These are phyloP conservation scores for Diversispora eburnea DNA, from an alignment of 192 early-diverging fungal species.

Conservation along the genomic window DNA sequence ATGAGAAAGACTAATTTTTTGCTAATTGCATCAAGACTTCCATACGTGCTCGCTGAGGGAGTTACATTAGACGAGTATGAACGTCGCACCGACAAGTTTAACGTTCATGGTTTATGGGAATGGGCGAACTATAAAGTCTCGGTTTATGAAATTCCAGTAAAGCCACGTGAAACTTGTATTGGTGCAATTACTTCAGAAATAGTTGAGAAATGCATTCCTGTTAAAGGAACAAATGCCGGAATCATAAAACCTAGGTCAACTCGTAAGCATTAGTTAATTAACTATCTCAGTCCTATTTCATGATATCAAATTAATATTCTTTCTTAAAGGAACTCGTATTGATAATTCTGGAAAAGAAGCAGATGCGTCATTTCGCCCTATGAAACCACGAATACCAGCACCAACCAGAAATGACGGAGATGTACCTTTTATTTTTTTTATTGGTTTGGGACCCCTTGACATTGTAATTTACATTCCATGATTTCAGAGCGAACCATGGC, in stretches of 20 bases:
- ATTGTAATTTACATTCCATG: background rate
- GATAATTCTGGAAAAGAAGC: background rate
- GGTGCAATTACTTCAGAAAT: too few species aligned
- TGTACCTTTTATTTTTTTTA: background rate
- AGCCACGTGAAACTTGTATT: background rate
- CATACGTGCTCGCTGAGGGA: background rate
- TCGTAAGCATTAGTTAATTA: constrained; percentile 9
- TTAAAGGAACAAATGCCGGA: background rate
- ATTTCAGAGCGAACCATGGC: constrained; percentile 3
- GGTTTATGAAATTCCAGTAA: too few species aligned
- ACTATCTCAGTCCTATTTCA: background rate
- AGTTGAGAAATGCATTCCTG: too few species aligned
- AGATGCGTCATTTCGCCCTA: constrained; percentile 1
- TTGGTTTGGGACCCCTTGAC: background rate
- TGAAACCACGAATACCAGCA: background rate
- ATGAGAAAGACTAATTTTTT: background rate
- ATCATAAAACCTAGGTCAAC: background rate
- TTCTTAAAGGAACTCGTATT: constrained; percentile 6
- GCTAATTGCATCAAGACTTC: constrained; percentile 17
- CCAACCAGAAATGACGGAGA: background rate
- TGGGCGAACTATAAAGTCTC: too few species aligned
- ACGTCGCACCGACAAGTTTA: constrained; percentile 1
- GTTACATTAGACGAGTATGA: constrained; percentile 15
- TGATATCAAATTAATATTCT: constrained; percentile 8
- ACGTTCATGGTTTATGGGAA: background rate